These are phyloP conservation scores for Nyssa sinensis DNA, from an alignment of 148 eudicot genomes.

Conservation along the genomic window DNA sequence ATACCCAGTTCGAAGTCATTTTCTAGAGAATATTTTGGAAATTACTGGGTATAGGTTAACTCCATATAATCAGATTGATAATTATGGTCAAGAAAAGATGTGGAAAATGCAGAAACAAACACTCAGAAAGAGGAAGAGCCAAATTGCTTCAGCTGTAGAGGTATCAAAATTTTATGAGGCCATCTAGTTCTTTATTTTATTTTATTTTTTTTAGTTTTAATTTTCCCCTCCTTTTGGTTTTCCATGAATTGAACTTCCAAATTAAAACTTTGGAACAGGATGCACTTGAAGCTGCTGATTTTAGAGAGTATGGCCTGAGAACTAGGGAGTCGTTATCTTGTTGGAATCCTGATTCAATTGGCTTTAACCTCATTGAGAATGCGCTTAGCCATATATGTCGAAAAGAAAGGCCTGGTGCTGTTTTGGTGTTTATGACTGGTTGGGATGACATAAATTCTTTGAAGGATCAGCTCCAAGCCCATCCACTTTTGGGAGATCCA, in stretches of 20 bases:
- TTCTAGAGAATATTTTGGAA: constrained; percentile 89
- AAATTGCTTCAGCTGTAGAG: constrained; percentile 96
- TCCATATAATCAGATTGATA: constrained; percentile 88
- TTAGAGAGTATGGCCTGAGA: constrained; percentile 54
- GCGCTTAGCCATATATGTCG: constrained; percentile 78
- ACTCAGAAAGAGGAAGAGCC: constrained; percentile 78
- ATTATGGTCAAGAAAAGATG: constrained; percentile 89
- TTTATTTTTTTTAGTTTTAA: constrained; percentile 8
- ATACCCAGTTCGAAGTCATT: constrained; percentile 84
- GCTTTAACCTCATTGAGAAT: constrained; percentile 92
- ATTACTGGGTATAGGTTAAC: constrained; percentile 72
- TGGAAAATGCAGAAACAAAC: constrained; percentile 99
- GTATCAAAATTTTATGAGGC: constrained; percentile 32
- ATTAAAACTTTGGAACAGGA: constrained; percentile 49
- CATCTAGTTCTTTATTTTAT: too few species aligned
- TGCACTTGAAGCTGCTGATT: constrained; percentile 67
- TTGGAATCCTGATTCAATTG: constrained; percentile 99
- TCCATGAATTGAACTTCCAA: constrained; percentile 8
- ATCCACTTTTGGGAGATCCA: constrained; percentile 89
- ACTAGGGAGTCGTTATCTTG: constrained; percentile 79
- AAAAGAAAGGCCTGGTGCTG: constrained; percentile 89
- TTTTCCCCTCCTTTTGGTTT: constrained; percentile 14
- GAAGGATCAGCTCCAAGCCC: constrained; percentile 92
- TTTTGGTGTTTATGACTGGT: constrained; percentile 98
- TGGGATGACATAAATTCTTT: constrained; percentile 97